A percentile compares a stretch with the other conserved stretches of the same genome.
Conservation (phyloP, 2,329 filamentous ascomycete genomes). For the Neophaeococcomyces mojaviensis region DNA sequence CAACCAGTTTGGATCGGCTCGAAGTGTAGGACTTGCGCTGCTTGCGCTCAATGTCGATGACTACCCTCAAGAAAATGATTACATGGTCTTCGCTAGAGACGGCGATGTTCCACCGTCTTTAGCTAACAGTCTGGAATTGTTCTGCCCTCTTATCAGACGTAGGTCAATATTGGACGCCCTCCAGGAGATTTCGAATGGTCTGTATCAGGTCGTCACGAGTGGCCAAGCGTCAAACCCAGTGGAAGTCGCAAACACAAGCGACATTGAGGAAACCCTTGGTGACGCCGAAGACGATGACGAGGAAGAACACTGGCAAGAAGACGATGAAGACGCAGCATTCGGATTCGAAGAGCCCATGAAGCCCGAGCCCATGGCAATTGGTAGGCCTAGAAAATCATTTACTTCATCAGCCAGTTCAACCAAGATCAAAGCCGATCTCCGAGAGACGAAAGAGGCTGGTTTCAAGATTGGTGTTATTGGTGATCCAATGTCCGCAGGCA, state of each 20-base stretch:
- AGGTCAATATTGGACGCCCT: slow-evolving; percentile 20
- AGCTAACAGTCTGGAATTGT: slow-evolving; percentile 16
- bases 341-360: slow-evolving; percentile 9
- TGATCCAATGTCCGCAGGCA: slow-evolving; percentile 39
- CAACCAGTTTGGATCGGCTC: slow-evolving; percentile 8
- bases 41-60: slow-evolving; percentile 46
- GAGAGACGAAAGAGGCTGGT: slow-evolving; percentile 53
- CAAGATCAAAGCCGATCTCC: slow-evolving; percentile 55
- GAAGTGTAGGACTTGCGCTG: slow-evolving; percentile 11
- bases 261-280: slow-evolving; percentile 18
- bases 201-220: slow-evolving; percentile 13
- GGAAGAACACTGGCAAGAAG: slow-evolving; percentile 28
- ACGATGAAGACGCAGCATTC: slow-evolving; percentile 26
- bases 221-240: slow-evolving; percentile 5
- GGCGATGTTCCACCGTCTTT: slow-evolving; percentile 27
- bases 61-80: slow-evolving; percentile 51
- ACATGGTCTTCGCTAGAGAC: slow-evolving; percentile 39
- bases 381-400: background rate
- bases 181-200: slow-evolving; percentile 25
- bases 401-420: slow-evolving; percentile 14
- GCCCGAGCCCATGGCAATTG: slow-evolving; percentile 6
- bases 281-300: slow-evolving; percentile 26
- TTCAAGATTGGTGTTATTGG: slow-evolving; percentile 61
- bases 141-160: slow-evolving; percentile 24
- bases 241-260: slow-evolving; percentile 26